Conservation (phyloP, 1,139 yeast genomes). For the Kurtzmaniella quercitrusa region DNA sequence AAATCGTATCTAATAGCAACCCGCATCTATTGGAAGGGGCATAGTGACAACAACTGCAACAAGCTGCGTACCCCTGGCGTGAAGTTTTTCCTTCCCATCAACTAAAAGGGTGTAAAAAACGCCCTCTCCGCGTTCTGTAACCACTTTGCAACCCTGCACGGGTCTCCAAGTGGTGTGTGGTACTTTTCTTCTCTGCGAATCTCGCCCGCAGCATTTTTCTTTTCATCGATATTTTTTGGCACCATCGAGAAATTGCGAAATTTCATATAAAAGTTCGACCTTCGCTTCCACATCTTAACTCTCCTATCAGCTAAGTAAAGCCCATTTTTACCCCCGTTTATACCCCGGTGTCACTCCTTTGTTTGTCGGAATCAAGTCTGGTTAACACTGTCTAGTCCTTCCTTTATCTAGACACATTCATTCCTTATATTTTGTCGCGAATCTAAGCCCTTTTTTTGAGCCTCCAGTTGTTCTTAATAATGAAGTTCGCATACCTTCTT, state of each 20-base stretch:
- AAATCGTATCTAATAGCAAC: too few species aligned
- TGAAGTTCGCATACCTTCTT: slow-evolving; percentile 15
- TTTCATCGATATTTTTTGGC: neutral
- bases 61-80: neutral
- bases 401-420: slow-evolving; percentile 8
- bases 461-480: slow-evolving; percentile 3
- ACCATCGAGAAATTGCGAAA: neutral
- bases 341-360: slow-evolving; percentile 1
- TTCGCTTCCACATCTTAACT: neutral
- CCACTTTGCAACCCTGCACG: neutral
- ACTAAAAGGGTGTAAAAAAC: neutral
- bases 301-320: neutral
- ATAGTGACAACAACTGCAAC: neutral
- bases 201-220: neutral
- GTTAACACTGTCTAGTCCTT: slow-evolving; percentile 7
- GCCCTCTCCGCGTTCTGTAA: neutral
- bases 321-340: neutral
- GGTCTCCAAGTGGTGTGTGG: neutral
- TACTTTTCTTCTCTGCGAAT: neutral
- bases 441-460: neutral
- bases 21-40: too few species aligned
- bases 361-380: slow-evolving; percentile 1
- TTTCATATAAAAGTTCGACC: neutral
- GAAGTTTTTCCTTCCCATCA: neutral
- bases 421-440: slow-evolving; percentile 4